Evolutionary conservation across 306 rosid genomes (phyloP).

Genomic region (Lupinus albus): DNA sequence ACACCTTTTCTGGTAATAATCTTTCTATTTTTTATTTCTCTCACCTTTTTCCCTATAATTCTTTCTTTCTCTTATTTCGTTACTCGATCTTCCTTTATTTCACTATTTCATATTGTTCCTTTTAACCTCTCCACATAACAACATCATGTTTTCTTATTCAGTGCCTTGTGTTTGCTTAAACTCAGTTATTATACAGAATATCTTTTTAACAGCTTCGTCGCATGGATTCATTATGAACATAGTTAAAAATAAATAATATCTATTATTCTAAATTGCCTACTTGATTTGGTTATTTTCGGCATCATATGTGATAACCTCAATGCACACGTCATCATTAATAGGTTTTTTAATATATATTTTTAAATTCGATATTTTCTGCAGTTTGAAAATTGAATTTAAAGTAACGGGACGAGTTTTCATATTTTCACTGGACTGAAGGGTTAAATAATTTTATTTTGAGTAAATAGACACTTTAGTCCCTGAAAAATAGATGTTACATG

Average conservation of each 20-base stretch:
- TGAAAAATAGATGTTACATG: too few species aligned
- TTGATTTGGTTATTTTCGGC: neutral
- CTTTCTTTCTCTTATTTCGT: neutral
- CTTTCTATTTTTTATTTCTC: neutral
- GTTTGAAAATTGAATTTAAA: neutral
- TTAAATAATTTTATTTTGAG: too few species aligned
- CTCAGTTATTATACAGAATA: too few species aligned
- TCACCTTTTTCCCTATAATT: too few species aligned
- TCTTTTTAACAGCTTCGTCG: too few species aligned
- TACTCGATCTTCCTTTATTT: conserved; percentile 6
- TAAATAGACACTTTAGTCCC: too few species aligned
- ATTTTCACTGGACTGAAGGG: neutral
- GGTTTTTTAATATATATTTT: neutral
- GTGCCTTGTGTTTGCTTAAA: too few species aligned
- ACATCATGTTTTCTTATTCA: too few species aligned
- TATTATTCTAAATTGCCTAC: too few species aligned
- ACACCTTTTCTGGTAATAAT: conserved; percentile 17
- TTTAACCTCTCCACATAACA: too few species aligned
- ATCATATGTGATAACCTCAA: neutral
- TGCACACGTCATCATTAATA: neutral
- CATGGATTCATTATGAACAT: neutral
- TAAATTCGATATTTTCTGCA: neutral
- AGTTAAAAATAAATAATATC: neutral
- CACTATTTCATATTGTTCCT: too few species aligned
- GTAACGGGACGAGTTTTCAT: conserved; percentile 5